phyloP scores from a whole-genome alignment of 2,329 filamentous ascomycete genomes.

The Cladosporium austrohemisphaericum region DNA sequence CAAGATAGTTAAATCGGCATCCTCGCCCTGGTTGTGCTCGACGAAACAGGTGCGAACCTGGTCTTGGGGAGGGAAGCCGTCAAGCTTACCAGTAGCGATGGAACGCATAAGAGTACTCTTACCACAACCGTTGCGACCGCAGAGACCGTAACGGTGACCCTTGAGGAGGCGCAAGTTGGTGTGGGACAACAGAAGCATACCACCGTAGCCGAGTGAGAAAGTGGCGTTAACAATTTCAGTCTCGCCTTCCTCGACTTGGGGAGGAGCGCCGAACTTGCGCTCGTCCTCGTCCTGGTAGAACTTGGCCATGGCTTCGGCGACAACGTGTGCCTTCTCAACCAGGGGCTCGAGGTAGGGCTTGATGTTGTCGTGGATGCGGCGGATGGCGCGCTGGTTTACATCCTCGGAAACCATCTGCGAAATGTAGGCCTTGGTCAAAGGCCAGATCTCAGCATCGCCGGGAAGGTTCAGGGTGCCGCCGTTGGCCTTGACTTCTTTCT shows the following conservation, averaged over 20 bases:
- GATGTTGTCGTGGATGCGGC: constrained; percentile 66
- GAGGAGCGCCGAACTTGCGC: constrained; percentile 77
- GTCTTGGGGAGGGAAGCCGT: constrained; percentile 91
- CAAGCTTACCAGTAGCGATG: constrained; percentile 91
- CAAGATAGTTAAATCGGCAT: constrained; percentile 91
- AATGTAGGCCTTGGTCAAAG: constrained; percentile 68
- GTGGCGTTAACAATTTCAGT: constrained; percentile 95
- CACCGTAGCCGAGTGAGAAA: constrained; percentile 95
- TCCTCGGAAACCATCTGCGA: constrained; percentile 82
- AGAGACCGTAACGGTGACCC: constrained; percentile 95
- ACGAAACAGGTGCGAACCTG: constrained; percentile 95
- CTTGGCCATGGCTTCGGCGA: constrained; percentile 70
- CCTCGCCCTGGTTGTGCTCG: constrained; percentile 98
- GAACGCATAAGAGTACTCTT: constrained; percentile 99
- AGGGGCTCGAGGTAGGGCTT: constrained; percentile 72
- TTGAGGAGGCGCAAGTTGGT: constrained; percentile 92
- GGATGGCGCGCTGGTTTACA: constrained; percentile 74
- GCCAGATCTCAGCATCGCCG: constrained; percentile 61
- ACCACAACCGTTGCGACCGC: constrained; percentile 92
- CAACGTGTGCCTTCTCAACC: constrained; percentile 60
- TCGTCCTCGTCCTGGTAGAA: constrained; percentile 80
- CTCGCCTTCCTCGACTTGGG: constrained; percentile 87
- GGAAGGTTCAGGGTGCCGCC: constrained; percentile 60
- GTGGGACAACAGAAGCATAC: constrained; percentile 93
- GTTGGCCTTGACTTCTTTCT: constrained; percentile 69